Conservation (phyloP, 352 stramenopile genomes). For the Phytophthora litchii region DNA sequence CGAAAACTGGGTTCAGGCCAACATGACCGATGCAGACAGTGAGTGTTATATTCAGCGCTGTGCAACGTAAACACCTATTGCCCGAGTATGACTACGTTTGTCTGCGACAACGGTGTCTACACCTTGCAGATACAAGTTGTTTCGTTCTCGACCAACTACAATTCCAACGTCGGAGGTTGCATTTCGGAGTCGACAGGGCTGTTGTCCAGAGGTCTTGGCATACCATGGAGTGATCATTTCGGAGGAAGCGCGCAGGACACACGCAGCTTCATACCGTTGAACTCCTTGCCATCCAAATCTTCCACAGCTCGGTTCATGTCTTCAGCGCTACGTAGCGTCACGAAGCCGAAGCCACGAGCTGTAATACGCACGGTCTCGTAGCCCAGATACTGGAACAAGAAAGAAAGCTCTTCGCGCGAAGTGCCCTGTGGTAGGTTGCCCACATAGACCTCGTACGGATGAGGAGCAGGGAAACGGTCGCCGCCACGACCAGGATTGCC, state of each 20-base stretch:
- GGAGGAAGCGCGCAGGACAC: conserved; percentile 66
- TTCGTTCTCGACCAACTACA: no score
- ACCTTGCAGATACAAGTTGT: no score
- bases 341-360: conserved; percentile 80
- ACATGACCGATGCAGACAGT: no score
- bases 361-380: conserved; percentile 89
- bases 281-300: conserved; percentile 80
- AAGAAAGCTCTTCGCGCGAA: conserved; percentile 78
- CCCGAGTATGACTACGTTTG: no score
- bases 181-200: no score
- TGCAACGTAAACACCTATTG: no score
- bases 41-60: no score
- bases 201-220: no score
- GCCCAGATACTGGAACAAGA: conserved; percentile 81
- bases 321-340: conserved; percentile 76
- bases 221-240: conserved; percentile 30
- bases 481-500: conserved; percentile 37
- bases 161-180: no score
- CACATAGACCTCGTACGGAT: conserved; percentile 84
- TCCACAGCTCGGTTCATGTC: conserved; percentile 83
- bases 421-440: conserved; percentile 83
- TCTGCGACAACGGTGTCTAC: no score
- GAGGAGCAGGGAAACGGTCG: conserved; percentile 54
- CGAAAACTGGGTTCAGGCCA: no score
- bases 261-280: conserved; percentile 79